Evolutionary conservation across 208 protist species (phyloP), one percentile per base, ranked within the genome.

Genomic region (Leishmania tarentolae): DNA sequence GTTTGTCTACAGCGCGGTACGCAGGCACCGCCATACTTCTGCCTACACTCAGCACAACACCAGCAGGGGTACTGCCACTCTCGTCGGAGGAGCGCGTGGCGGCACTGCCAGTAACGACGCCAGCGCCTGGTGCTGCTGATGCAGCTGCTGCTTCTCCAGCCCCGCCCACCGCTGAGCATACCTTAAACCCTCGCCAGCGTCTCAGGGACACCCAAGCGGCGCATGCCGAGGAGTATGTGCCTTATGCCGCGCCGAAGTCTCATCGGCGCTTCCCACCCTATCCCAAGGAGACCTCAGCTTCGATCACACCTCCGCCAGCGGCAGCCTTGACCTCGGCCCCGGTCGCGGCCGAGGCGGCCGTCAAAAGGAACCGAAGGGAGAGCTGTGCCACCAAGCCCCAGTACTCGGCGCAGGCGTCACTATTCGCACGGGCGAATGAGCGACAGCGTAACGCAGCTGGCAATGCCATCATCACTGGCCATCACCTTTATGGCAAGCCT

Each of bases 151-250:
- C 59, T 5, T 28, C 63, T 15, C 82, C 82, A 15, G 76, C 80
- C 6, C 82, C 82, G 11, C 82, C 82, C n/a, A 56, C 78, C 19
- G 65, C 71, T 11, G 50, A n/a, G 63, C 40, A 74, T 40, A 85
- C 82, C 3, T 68, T 73, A 5, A 85, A 85, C 65, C 82, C 82
- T 19, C 82, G 82, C 28, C 77, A 81, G 77, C 77, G 59, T n/a
- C 72, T 85, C 42, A 66, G 28, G 5, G 77, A 81, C n/a, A 50
- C 76, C 4, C 50, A 56, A 40, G 44, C 15, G 52, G 52, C 68
- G 28, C 68, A 24, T 68, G 31, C 61, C 37, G 31, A 28, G 61
- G 31, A 8, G 21, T 31, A 28, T 68, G 1, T 40, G 61, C 40
- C 40, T 19, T 40, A 15, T 31, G 40, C 68, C 8, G 40, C 68